Conservation (phyloP, 2,329 filamentous ascomycete species). For the Phaeosphaeriaceae sp. region DNA sequence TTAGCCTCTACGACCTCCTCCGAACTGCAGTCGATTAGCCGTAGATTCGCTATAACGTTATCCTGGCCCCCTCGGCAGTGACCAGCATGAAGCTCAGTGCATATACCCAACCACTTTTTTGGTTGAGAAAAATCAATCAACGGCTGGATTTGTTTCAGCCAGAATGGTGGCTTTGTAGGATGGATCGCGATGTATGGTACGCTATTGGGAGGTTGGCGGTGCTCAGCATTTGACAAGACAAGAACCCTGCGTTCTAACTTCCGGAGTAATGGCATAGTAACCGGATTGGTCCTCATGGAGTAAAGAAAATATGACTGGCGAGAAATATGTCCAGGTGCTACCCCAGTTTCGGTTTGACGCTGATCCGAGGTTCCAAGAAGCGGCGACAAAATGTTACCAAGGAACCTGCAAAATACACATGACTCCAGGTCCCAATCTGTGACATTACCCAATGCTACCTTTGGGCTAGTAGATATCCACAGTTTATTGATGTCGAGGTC, state of each 20-base stretch:
- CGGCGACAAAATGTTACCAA: too few relatives aligned
- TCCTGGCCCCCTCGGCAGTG: background rate
- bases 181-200: slow-evolving; percentile 8
- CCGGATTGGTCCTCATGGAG: slow-evolving; percentile 5
- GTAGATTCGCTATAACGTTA: background rate
- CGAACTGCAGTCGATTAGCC: slow-evolving; percentile 3
- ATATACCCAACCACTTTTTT: slow-evolving; percentile 7
- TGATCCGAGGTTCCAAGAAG: too few relatives aligned
- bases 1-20: slow-evolving; percentile 1
- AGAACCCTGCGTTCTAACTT: slow-evolving; percentile 5
- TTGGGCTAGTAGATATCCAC: too few relatives aligned
- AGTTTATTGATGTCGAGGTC: too few relatives aligned
- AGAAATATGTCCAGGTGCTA: too few relatives aligned
- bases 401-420: too few relatives aligned
- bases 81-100: slow-evolving; percentile 6
- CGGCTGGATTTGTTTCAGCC: slow-evolving; percentile 5
- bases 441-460: too few relatives aligned
- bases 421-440: too few relatives aligned
- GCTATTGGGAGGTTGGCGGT: slow-evolving; percentile 4
- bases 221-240: slow-evolving; percentile 6
- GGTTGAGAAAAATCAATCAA: slow-evolving; percentile 9
- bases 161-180: background rate
- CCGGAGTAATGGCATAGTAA: slow-evolving; percentile 2
- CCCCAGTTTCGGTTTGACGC: too few relatives aligned
- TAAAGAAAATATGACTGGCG: slow-evolving; percentile 4